phyloP scores from a whole-genome alignment of 495 filamentous ascomycete species.

The Darksidea phi region DNA sequence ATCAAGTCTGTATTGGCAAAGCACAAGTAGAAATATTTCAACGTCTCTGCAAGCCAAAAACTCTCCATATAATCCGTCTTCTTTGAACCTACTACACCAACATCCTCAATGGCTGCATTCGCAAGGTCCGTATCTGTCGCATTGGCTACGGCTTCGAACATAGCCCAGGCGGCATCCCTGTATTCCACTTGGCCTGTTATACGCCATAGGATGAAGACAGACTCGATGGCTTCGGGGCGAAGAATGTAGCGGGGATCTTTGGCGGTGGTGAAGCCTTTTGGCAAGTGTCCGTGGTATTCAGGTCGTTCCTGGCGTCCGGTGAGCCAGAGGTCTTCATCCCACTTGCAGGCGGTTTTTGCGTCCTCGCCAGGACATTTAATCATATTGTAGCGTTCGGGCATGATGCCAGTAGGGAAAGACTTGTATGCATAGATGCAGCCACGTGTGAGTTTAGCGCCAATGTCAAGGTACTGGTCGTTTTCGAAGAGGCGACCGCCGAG shows the following conservation, averaged over 20 bases:
- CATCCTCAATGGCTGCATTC: constrained; percentile 60
- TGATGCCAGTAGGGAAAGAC: constrained; percentile 56
- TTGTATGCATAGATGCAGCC: constrained; percentile 64
- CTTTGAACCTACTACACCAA: constrained; percentile 42
- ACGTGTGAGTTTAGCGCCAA: constrained; percentile 56
- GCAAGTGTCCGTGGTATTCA: constrained; percentile 48
- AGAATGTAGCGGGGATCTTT: constrained; percentile 66
- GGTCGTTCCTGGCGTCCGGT: constrained; percentile 23
- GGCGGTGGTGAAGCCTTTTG: constrained; percentile 59
- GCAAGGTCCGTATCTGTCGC: constrained; percentile 59
- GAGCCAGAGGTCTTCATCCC: constrained; percentile 56
- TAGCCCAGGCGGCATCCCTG: constrained; percentile 70
- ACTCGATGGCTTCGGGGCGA: constrained; percentile 51
- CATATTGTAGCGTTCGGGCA: constrained; percentile 60
- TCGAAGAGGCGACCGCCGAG: constrained; percentile 62
- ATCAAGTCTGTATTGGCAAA: constrained; percentile 51
- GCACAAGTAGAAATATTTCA: constrained; percentile 57
- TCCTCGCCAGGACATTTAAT: constrained; percentile 46
- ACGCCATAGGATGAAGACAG: constrained; percentile 72
- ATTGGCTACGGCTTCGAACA: constrained; percentile 66
- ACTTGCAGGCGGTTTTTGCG: constrained; percentile 48
- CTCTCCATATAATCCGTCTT: constrained; percentile 45
- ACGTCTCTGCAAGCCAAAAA: constrained; percentile 53
- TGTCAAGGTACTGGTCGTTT: constrained; percentile 53
- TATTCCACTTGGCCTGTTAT: constrained; percentile 68